phyloP scores from a whole-genome alignment of 495 filamentous ascomycete species.

The Daldinia childiae region DNA sequence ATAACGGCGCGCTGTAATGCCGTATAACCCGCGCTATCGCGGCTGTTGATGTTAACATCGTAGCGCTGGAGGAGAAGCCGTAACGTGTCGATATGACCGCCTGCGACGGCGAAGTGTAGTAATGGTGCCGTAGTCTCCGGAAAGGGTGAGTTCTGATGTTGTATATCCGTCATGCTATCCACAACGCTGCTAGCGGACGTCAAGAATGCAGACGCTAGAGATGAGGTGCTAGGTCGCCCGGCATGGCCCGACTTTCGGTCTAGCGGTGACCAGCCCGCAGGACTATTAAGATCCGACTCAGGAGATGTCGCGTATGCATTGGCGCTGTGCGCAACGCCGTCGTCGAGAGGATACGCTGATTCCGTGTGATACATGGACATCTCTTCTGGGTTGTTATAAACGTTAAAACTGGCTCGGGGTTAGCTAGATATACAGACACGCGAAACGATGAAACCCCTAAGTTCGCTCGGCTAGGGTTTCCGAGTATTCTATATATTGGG shows the following conservation, averaged over 20 bases:
- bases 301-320: constrained; percentile 45
- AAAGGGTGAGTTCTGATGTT: constrained; percentile 35
- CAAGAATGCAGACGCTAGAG: constrained; percentile 39
- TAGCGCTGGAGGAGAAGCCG: constrained; percentile 44
- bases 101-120: constrained; percentile 46
- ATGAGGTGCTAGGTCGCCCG: constrained; percentile 39
- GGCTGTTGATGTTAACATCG: constrained; percentile 44
- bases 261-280: constrained; percentile 39
- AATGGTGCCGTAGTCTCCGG: constrained; percentile 48
- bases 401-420: constrained; percentile 33
- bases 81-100: constrained; percentile 44
- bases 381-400: constrained; percentile 41
- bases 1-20: constrained; percentile 46
- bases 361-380: constrained; percentile 44
- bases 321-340: constrained; percentile 36
- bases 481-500: not conserved
- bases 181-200: constrained; percentile 28
- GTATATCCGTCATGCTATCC: constrained; percentile 29
- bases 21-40: constrained; percentile 45
- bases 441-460: not conserved
- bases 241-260: constrained; percentile 36
- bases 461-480: not conserved
- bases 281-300: constrained; percentile 43
- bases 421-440: constrained; percentile 4
- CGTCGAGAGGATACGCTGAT: constrained; percentile 43